Conservation (phyloP, 305 asterid species). For the Solanum hybrid region DNA sequence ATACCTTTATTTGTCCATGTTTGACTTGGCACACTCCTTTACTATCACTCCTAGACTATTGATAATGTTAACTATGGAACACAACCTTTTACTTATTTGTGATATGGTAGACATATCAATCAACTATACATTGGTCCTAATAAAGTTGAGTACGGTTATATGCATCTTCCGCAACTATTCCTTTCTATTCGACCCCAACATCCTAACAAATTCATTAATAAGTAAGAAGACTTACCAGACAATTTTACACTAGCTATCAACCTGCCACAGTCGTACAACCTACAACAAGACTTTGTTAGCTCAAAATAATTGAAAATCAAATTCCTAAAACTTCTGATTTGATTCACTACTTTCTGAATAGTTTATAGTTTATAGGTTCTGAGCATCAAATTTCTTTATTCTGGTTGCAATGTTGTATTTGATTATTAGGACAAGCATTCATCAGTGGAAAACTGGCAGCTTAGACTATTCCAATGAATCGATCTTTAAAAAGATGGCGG, state of each 20-base stretch:
- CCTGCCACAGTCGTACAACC: too few relatives aligned
- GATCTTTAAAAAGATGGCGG: too few relatives aligned
- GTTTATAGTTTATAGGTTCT: too few relatives aligned
- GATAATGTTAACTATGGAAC: not conserved
- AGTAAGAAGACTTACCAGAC: not conserved
- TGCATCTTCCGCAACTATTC: not conserved
- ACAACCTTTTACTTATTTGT: not conserved
- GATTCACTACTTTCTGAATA: not conserved
- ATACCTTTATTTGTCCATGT: not conserved
- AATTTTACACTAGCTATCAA: too few relatives aligned
- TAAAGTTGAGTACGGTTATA: too few relatives aligned
- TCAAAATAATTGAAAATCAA: too few relatives aligned
- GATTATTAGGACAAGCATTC: not conserved
- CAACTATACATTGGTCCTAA: not conserved
- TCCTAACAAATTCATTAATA: not conserved
- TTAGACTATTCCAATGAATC: too few relatives aligned
- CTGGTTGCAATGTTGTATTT: not conserved
- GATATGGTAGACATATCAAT: not conserved
- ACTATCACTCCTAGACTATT: not conserved
- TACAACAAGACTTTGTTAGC: too few relatives aligned
- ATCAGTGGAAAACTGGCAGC: too few relatives aligned
- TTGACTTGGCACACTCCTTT: not conserved
- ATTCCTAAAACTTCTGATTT: not conserved
- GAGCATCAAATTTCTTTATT: too few relatives aligned
- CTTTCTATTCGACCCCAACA: not conserved